Conservation (phyloP, 768 basidiomycete genomes). For the Suillus weaverae region DNA sequence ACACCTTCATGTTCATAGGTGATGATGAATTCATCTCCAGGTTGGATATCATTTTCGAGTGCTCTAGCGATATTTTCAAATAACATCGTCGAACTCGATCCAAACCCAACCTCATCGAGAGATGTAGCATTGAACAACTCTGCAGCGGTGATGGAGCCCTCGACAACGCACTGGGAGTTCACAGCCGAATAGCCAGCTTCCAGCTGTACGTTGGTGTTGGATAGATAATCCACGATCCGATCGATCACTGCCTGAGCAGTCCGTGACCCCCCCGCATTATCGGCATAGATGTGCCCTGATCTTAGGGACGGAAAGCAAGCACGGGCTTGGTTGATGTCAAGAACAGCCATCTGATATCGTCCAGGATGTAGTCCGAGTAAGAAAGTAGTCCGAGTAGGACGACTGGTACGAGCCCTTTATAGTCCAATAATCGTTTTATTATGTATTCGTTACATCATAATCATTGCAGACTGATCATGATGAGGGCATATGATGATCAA, state of each 20-base stretch:
- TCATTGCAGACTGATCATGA: background rate
- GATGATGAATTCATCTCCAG: constrained; percentile 75
- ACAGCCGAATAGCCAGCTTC: constrained; percentile 66
- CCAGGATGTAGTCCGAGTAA: background rate
- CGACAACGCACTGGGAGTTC: constrained; percentile 51
- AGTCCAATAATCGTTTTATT: background rate
- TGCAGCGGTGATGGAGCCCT: constrained; percentile 52
- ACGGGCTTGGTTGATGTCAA: constrained; percentile 55
- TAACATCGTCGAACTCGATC: constrained; percentile 65
- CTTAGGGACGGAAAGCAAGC: constrained; percentile 62
- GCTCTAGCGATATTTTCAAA: constrained; percentile 68
- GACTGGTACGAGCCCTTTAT: background rate
- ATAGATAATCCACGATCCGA: constrained; percentile 63
- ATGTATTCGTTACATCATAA: background rate
- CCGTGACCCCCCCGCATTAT: constrained; percentile 79
- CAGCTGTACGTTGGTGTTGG: constrained; percentile 71
- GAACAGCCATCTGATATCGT: constrained; percentile 17
- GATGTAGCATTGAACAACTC: constrained; percentile 64
- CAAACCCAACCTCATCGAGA: constrained; percentile 64
- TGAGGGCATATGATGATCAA: background rate
- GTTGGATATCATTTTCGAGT: constrained; percentile 51
- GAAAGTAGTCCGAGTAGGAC: background rate
- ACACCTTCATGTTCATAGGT: constrained; percentile 79
- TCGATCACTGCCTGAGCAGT: constrained; percentile 55
- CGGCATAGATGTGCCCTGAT: constrained; percentile 64